Evolutionary conservation across 192 early-diverging fungal species (phyloP).

Genomic region (Linnemannia elongata): DNA sequence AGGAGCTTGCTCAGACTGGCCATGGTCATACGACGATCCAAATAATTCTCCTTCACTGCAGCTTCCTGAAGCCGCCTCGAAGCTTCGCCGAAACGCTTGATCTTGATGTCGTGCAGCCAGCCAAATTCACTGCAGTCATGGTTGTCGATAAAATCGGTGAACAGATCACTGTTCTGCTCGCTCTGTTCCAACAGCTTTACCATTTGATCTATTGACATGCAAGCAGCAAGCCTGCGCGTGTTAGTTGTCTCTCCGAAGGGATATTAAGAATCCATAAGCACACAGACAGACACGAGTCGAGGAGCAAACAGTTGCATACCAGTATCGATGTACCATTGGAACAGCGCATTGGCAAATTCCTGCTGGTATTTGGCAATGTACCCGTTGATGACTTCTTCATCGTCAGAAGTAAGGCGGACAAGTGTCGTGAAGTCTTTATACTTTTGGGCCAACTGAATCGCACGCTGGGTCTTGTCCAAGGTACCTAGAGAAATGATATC

Average conservation of each 20-base stretch:
- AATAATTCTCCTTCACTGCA: constrained; percentile 31
- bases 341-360: constrained; percentile 50
- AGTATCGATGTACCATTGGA: constrained; percentile 47
- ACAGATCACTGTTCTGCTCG: constrained; percentile 35
- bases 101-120: constrained; percentile 56
- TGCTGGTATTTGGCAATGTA: constrained; percentile 51
- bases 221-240: too few species aligned
- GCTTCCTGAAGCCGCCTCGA: constrained; percentile 27
- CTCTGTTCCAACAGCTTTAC: constrained; percentile 27
- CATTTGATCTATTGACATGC: constrained; percentile 15
- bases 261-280: not conserved
- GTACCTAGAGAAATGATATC: constrained; percentile 1
- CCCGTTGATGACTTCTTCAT: constrained; percentile 1
- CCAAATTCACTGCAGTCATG: constrained; percentile 34
- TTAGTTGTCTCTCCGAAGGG: not conserved
- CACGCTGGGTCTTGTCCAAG: constrained; percentile 29
- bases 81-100: constrained; percentile 29
- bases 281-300: not conserved
- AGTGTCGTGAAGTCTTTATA: constrained; percentile 48
- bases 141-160: constrained; percentile 34
- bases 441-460: constrained; percentile 34
- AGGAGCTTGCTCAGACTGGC: constrained; percentile 45
- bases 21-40: constrained; percentile 40
- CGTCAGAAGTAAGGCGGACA: constrained; percentile 28
- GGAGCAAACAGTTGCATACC: constrained; percentile 13